Evolutionary conservation across 2,329 filamentous ascomycete genomes (phyloP).

Genomic region (Trichophyton schoenleinii): DNA sequence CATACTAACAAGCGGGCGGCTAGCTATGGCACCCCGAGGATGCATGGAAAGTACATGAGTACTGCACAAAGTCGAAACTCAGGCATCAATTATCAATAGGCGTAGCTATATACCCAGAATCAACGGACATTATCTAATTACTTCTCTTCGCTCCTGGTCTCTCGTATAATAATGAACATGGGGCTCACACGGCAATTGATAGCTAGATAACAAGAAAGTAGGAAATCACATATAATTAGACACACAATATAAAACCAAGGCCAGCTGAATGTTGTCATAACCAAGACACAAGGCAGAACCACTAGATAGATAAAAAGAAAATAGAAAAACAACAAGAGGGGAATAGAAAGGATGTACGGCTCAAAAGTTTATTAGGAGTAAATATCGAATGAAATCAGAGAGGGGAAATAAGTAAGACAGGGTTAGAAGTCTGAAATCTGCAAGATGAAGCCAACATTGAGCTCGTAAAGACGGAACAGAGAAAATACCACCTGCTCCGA

Average conservation of each 20-base stretch:
- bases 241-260: background rate
- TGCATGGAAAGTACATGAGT: no score
- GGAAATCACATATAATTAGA: background rate
- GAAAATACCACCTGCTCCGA: background rate
- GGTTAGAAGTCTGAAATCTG: background rate
- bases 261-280: constrained; percentile 1
- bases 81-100: no score
- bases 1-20: no score
- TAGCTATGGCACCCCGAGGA: no score
- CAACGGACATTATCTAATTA: background rate
- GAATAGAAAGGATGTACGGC: background rate
- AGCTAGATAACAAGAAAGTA: background rate
- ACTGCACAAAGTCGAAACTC: no score
- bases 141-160: background rate
- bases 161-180: background rate
- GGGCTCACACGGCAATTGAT: background rate
- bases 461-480: background rate
- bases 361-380: constrained; percentile 2
- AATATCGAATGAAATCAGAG: background rate
- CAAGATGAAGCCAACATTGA: background rate
- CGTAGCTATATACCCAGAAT: background rate
- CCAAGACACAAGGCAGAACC: constrained; percentile 1
- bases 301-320: background rate
- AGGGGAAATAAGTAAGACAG: background rate
- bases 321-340: background rate